A percentile compares a stretch with the other conserved stretches of the same genome.
phyloP scores from a whole-genome alignment of 345 rosid species.

The Populus davidiana region DNA sequence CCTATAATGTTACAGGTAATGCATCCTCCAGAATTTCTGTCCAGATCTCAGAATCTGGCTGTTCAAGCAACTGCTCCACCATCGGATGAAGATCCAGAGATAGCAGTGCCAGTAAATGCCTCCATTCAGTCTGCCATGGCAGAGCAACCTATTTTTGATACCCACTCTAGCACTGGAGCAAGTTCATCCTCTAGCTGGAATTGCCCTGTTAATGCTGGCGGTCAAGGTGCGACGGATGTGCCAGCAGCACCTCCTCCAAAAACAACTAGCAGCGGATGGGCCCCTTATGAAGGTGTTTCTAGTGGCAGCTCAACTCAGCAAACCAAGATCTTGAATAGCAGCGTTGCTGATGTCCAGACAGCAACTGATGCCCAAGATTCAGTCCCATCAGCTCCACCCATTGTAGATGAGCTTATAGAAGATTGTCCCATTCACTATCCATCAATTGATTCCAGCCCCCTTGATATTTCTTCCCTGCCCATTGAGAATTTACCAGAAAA shows the following conservation, averaged over 20 bases:
- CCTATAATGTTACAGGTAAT: constrained; percentile 42
- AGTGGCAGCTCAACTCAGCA: constrained; percentile 20
- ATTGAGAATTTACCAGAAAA: constrained; percentile 23
- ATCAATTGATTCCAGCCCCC: constrained; percentile 57
- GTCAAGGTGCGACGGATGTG: constrained; percentile 16
- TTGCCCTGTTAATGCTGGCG: constrained; percentile 14
- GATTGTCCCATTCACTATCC: constrained; percentile 81
- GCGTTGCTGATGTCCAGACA: constrained; percentile 11
- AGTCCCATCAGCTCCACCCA: constrained; percentile 67
- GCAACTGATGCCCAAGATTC: constrained; percentile 27
- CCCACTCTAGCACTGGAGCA: constrained; percentile 34
- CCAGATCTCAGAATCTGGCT: constrained; percentile 30
- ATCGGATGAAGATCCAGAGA: constrained; percentile 53
- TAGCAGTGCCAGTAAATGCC: constrained; percentile 72
- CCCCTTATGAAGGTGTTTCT: constrained; percentile 15
- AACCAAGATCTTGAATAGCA: constrained; percentile 10
- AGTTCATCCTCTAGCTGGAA: constrained; percentile 45
- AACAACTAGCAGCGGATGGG: constrained; percentile 25
- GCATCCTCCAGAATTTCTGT: constrained; percentile 66
- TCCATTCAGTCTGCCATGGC: constrained; percentile 60
- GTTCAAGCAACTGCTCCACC: constrained; percentile 69
- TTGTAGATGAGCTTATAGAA: constrained; percentile 38
- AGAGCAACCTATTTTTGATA: constrained; percentile 34
- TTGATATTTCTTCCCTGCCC: constrained; percentile 38
- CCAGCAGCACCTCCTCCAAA: constrained; percentile 30